phyloP scores from a whole-genome alignment of 805 yeast genomes.

The Schwanniomyces sp. region DNA sequence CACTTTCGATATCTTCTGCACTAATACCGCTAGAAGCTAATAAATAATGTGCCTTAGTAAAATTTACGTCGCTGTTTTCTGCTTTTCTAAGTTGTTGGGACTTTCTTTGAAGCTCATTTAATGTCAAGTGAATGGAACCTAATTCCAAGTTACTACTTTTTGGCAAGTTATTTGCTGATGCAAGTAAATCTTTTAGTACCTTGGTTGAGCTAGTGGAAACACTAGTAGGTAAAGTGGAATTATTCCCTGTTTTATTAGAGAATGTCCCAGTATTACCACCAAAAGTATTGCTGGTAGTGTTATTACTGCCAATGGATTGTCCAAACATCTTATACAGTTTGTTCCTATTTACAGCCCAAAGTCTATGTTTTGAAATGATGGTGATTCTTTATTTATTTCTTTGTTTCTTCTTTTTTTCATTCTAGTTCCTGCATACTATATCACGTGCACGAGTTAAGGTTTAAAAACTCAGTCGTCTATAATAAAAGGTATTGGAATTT shows the following conservation, averaged over 20 bases:
- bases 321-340: conserved; percentile 5
- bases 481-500: too few species aligned
- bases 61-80: conserved; percentile 34
- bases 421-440: not conserved
- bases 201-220: conserved; percentile 13
- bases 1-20: conserved; percentile 76
- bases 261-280: not conserved
- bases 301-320: conserved; percentile 1
- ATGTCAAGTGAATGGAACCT: conserved; percentile 78
- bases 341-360: not conserved
- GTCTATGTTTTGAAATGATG: not conserved
- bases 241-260: conserved; percentile 5
- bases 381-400: not conserved
- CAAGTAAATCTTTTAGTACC: conserved; percentile 68
- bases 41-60: conserved; percentile 80
- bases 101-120: conserved; percentile 72
- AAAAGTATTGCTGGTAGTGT: conserved; percentile 2
- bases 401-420: not conserved
- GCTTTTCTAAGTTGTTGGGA: conserved; percentile 55
- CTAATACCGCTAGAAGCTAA: conserved; percentile 87
- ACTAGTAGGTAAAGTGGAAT: conserved; percentile 8
- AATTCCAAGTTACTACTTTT: conserved; percentile 55
- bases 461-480: not conserved
- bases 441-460: not conserved
- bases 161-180: conserved; percentile 76